Conservation (phyloP, 768 basidiomycete species). For the Boletus fagicola region DNA sequence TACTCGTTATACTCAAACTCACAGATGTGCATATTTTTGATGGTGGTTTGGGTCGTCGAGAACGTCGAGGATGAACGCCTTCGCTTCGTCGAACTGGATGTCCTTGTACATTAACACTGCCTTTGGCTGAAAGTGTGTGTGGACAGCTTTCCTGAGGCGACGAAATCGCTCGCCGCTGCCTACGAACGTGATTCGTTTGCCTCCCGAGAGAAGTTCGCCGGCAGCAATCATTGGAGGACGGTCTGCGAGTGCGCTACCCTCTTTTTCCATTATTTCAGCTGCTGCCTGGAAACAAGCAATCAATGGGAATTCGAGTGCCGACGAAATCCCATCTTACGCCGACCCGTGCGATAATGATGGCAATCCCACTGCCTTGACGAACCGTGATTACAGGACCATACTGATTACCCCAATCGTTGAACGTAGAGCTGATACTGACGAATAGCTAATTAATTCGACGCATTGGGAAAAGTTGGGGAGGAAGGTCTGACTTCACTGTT, state of each 20-base stretch:
- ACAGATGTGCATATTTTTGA: slow-evolving; percentile 49
- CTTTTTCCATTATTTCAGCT: slow-evolving; percentile 60
- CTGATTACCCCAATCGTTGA: slow-evolving; percentile 51
- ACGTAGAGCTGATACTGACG: slow-evolving; percentile 25
- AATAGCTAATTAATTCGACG: background rate
- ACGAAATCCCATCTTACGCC: slow-evolving; percentile 9
- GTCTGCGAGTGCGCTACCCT: slow-evolving; percentile 50
- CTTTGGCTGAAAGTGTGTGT: slow-evolving; percentile 52
- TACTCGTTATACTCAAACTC: slow-evolving; percentile 28
- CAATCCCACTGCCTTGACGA: slow-evolving; percentile 40
- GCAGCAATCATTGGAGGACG: slow-evolving; percentile 53
- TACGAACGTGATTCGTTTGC: slow-evolving; percentile 50
- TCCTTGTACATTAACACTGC: slow-evolving; percentile 44
- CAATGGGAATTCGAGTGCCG: background rate
- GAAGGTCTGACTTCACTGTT: slow-evolving; percentile 6
- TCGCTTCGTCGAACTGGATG: slow-evolving; percentile 39
- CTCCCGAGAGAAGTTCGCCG: slow-evolving; percentile 52
- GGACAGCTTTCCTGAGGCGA: slow-evolving; percentile 53
- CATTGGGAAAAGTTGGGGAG: background rate
- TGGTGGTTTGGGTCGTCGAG: slow-evolving; percentile 31
- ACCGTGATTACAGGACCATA: slow-evolving; percentile 61
- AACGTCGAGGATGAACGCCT: slow-evolving; percentile 26
- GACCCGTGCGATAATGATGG: slow-evolving; percentile 20
- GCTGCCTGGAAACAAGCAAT: slow-evolving; percentile 39
- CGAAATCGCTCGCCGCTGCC: slow-evolving; percentile 52